phyloP scores from a whole-genome alignment of 345 rosid genomes.

The Syzygium oleosum region DNA sequence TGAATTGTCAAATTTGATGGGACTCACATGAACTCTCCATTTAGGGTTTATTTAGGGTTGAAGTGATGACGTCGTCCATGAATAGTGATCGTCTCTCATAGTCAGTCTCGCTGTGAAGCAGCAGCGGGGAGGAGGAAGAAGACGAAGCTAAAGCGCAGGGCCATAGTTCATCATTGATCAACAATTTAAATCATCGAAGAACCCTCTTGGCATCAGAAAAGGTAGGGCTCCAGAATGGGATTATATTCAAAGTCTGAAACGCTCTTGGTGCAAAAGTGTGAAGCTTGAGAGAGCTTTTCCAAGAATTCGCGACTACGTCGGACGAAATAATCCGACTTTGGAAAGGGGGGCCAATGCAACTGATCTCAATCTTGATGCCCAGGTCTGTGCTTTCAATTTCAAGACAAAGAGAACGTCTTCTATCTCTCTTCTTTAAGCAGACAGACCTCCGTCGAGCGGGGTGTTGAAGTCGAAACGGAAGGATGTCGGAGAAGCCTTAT shows the following conservation, averaged over 20 bases:
- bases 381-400: not conserved
- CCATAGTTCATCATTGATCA: too few relatives aligned
- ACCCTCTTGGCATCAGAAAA: constrained; percentile 13
- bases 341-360: constrained; percentile 16
- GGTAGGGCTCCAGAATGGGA: constrained; percentile 4
- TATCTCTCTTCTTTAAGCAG: constrained; percentile 8
- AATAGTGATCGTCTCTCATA: too few relatives aligned
- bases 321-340: not conserved
- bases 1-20: too few relatives aligned
- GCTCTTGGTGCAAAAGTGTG: constrained; percentile 4
- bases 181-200: not conserved
- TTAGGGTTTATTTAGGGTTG: too few relatives aligned
- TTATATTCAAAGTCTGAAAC: not conserved
- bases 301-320: not conserved
- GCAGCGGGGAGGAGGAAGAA: too few relatives aligned
- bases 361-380: constrained; percentile 9
- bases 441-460: not conserved
- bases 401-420: constrained; percentile 13
- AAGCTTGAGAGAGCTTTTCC: constrained; percentile 7
- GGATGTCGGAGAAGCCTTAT: constrained; percentile 7
- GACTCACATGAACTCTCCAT: too few relatives aligned
- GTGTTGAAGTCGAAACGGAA: constrained; percentile 1
- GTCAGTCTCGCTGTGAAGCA: too few relatives aligned
- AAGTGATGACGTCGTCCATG: too few relatives aligned
- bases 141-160: too few relatives aligned